Conservation (phyloP, 306 rosid genomes). For the Cucumis melo region DNA sequence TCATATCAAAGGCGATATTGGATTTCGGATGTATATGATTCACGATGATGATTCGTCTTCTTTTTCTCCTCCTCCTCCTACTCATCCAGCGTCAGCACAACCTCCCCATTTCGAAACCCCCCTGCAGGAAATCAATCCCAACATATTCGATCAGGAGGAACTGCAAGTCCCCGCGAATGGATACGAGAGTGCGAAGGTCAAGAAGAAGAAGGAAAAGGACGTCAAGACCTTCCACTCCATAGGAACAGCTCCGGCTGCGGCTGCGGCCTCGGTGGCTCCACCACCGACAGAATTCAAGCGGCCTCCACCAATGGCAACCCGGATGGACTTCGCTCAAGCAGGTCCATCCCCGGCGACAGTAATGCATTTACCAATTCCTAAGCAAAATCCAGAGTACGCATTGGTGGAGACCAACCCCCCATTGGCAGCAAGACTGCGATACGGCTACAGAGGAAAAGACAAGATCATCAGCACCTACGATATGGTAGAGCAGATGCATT, state of each 20-base stretch:
- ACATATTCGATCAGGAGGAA: slow-evolving; percentile 26
- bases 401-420: slow-evolving; percentile 81
- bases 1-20: slow-evolving; percentile 59
- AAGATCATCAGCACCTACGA: slow-evolving; percentile 85
- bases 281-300: slow-evolving; percentile 4
- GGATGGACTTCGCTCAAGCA: slow-evolving; percentile 52
- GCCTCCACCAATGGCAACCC: slow-evolving; percentile 11
- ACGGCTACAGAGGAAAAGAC: slow-evolving; percentile 28
- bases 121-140: slow-evolving; percentile 49
- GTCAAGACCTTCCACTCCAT: slow-evolving; percentile 70
- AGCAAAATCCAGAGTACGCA: slow-evolving; percentile 57
- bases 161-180: not conserved
- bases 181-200: slow-evolving; percentile 23
- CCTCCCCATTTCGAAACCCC: slow-evolving; percentile 19
- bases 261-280: slow-evolving; percentile 21
- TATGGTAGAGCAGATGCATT: slow-evolving; percentile 84
- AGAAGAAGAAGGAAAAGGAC: slow-evolving; percentile 52
- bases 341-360: slow-evolving; percentile 38
- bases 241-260: slow-evolving; percentile 24
- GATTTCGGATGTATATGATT: slow-evolving; percentile 37
- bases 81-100: not conserved
- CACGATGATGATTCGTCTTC: slow-evolving; percentile 7
- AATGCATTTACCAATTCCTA: slow-evolving; percentile 53
- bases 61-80: slow-evolving; percentile 8
- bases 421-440: slow-evolving; percentile 53